These are phyloP conservation scores for Thuidium tamariscinum DNA, from an alignment of 225 moss, liverwort and hornwort species.

Conservation along the genomic window DNA sequence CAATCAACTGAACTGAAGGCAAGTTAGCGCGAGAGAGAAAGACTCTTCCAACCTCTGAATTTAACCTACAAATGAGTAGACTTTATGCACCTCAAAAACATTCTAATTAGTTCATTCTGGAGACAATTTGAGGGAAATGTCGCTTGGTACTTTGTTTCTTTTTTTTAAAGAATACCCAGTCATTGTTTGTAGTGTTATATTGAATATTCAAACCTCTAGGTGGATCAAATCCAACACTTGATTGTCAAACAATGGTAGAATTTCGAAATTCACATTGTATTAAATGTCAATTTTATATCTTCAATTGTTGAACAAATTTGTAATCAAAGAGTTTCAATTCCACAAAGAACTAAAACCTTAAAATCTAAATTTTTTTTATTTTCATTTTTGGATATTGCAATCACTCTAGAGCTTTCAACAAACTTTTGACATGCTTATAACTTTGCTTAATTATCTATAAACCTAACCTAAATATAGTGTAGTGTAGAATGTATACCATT, in stretches of 20 bases:
- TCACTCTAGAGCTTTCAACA: background rate
- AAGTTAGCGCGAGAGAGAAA: too few relatives aligned
- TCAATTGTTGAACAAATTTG: background rate
- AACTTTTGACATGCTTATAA: background rate
- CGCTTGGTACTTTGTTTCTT: too few relatives aligned
- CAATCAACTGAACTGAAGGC: too few relatives aligned
- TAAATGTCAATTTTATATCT: background rate
- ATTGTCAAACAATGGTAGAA: background rate
- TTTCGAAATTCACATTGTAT: background rate
- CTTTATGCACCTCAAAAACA: background rate
- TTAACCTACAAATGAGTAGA: background rate
- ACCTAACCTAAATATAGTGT: rapidly evolving
- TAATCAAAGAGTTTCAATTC: background rate
- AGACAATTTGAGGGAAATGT: background rate
- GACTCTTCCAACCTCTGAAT: background rate
- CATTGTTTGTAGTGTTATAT: background rate
- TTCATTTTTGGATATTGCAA: background rate
- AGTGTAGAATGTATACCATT: background rate
- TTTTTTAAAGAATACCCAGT: rapidly evolving
- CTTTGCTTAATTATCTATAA: background rate
- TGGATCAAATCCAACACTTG: background rate
- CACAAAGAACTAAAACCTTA: background rate
- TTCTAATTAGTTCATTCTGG: background rate
- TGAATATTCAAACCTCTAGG: rapidly evolving
- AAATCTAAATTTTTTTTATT: background rate